Conservation (phyloP, 1,139 yeast genomes). For the Debaryomyces robertsiae region DNA sequence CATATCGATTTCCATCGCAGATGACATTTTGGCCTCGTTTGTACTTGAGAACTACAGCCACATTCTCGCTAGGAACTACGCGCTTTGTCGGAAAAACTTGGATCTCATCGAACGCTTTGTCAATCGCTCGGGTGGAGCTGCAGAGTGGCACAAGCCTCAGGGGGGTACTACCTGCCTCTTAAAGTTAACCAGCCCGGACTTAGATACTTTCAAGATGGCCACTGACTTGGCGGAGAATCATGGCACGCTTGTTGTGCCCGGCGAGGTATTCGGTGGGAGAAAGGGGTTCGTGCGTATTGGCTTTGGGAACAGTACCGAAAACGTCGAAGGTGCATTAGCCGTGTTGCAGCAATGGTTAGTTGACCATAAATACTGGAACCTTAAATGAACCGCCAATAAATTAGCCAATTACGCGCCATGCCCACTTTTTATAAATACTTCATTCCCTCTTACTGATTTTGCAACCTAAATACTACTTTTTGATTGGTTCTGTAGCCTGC, state of each 20-base stretch:
- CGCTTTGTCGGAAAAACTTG: slow-evolving; percentile 41
- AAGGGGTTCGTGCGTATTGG: slow-evolving; percentile 53
- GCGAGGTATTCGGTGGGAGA: slow-evolving; percentile 45
- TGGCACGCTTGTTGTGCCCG: slow-evolving; percentile 50
- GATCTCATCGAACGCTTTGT: slow-evolving; percentile 37
- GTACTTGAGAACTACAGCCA: slow-evolving; percentile 38
- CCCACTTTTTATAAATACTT: too few relatives aligned
- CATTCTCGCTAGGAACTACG: slow-evolving; percentile 41
- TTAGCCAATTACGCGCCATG: too few relatives aligned
- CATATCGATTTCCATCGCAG: slow-evolving; percentile 51
- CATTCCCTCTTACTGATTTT: too few relatives aligned
- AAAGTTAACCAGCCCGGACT: slow-evolving; percentile 28
- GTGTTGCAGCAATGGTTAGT: slow-evolving; percentile 14
- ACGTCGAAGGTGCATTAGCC: slow-evolving; percentile 28
- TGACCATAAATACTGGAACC: slow-evolving; percentile 4
- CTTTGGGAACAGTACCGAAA: slow-evolving; percentile 47
- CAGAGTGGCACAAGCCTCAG: slow-evolving; percentile 46
- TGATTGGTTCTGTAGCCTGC: too few relatives aligned
- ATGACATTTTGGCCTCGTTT: slow-evolving; percentile 50
- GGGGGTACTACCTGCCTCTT: slow-evolving; percentile 56
- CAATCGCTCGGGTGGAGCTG: slow-evolving; percentile 28
- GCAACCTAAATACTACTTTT: too few relatives aligned
- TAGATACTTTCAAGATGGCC: slow-evolving; percentile 38
- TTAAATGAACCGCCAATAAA: too few relatives aligned
- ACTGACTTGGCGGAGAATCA: slow-evolving; percentile 36